A percentile compares a stretch with the other conserved stretches of the same genome.
These are phyloP conservation scores for Aspergillus sp. DNA, from an alignment of 2,329 filamentous ascomycete genomes.

Conservation along the genomic window DNA sequence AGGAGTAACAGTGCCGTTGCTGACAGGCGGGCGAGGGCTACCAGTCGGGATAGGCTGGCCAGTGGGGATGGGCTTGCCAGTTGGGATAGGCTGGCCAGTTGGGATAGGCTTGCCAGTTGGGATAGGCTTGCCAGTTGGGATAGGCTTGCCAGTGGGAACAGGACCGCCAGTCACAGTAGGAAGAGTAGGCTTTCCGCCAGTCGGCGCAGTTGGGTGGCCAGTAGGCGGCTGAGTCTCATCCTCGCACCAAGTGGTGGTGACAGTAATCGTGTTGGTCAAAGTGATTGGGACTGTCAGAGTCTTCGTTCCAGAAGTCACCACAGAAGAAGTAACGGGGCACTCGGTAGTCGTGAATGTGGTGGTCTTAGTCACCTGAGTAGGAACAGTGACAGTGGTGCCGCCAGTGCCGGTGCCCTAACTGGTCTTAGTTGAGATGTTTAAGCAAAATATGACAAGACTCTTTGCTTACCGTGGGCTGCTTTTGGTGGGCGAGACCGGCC, in stretches of 20 bases:
- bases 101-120: neutral
- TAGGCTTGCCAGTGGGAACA: conserved; percentile 1
- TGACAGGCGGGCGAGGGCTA: conserved; percentile 1
- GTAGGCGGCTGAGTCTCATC: conserved; percentile 15
- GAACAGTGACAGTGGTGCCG: neutral
- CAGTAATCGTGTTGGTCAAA: conserved; percentile 31
- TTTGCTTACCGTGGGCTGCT: conserved; percentile 12
- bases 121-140: neutral
- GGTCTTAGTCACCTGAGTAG: conserved; percentile 26
- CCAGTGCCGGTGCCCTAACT: neutral
- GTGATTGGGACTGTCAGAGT: conserved; percentile 32
- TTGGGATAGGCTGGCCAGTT: neutral
- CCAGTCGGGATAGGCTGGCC: conserved; percentile 11
- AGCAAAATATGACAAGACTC: neutral
- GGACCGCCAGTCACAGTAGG: conserved; percentile 3
- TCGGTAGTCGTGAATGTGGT: conserved; percentile 35
- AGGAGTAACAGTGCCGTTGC: conserved; percentile 3
- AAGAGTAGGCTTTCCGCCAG: neutral
- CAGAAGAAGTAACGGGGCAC: conserved; percentile 32
- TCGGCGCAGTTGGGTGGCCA: neutral
- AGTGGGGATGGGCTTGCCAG: neutral
- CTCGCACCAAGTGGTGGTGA: conserved; percentile 28
- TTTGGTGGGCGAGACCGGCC: conserved; percentile 33
- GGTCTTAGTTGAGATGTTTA: neutral
- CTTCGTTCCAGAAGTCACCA: conserved; percentile 29